Evolutionary conservation across 306 rosid genomes (phyloP).

Genomic region (Begonia peltatifolia): DNA sequence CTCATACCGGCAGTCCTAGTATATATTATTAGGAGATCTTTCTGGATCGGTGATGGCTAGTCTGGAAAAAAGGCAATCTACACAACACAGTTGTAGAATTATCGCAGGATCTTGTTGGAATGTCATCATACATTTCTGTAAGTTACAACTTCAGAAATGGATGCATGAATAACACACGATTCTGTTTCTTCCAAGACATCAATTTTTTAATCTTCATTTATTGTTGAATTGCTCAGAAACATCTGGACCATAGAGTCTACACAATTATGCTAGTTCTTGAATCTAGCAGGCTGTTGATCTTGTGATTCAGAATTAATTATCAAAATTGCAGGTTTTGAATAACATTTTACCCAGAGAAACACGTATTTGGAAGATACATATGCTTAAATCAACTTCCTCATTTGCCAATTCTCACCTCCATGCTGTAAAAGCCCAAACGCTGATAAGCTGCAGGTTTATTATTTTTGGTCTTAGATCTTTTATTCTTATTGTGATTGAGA

Average conservation of each 20-base stretch:
- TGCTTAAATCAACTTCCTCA: slow-evolving; percentile 65
- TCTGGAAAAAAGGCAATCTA: slow-evolving; percentile 37
- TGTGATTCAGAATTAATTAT: slow-evolving; percentile 13
- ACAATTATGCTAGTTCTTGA: no score
- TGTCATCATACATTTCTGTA: slow-evolving; percentile 53
- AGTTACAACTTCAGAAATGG: slow-evolving; percentile 13
- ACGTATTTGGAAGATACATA: slow-evolving; percentile 57
- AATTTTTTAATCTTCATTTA: no score
- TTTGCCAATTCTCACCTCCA: slow-evolving; percentile 58
- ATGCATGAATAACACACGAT: no score
- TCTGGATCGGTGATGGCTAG: slow-evolving; percentile 28
- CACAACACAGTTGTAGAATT: slow-evolving; percentile 33
- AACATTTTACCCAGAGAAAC: slow-evolving; percentile 68
- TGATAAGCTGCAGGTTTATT: slow-evolving; percentile 70
- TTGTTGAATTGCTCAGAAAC: no score
- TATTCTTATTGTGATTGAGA: no score
- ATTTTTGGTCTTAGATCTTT: no score
- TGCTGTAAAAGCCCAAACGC: slow-evolving; percentile 64
- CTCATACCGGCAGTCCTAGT: no score
- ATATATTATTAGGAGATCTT: slow-evolving; percentile 31
- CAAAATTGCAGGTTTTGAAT: slow-evolving; percentile 51
- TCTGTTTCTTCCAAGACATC: no score
- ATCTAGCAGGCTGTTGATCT: slow-evolving; percentile 3
- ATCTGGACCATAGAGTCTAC: no score
- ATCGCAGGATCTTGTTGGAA: slow-evolving; percentile 34